Evolutionary conservation across 2,329 filamentous ascomycete genomes (phyloP), one percentile per base, ranked within the genome.

Genomic region (Aspergillus hiratsukae): DNA sequence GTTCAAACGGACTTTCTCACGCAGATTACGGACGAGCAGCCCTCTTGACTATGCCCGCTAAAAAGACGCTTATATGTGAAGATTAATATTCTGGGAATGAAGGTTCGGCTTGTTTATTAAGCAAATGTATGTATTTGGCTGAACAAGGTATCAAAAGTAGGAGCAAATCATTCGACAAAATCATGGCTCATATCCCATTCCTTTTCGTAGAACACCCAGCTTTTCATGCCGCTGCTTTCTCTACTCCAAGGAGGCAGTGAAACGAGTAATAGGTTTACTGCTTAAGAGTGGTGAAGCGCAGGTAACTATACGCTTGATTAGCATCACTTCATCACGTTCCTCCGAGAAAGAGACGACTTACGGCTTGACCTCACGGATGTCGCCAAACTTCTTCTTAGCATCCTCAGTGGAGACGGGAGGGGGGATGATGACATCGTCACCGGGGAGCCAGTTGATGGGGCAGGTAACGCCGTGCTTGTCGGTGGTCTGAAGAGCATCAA

Each of bases 371-470:
- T 83, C 79, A 63, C 78, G 76, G 27, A 87, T 77, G 49, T 93
- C 82, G 60, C 90, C 90, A 83, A 96, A 96, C 70, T 96, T 86
- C 78, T 89, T 87, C 83, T 88, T 87, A 70, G 91, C 92, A 78
- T 95, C 87, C 74, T 90, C 88, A 61, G 90, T 92, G 73, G 85
- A 88, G 72, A 97, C 86, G 59, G 81, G 82, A 48, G 91, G 90
- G 71, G 91, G 90, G 61, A 97, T 90, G 70, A 97, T 96, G 67
- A 96, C 92, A 73, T 97, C 91, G 70, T 96, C 88, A 52, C 92
- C 91, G 43, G 87, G 87, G 49, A 87, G 81, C 91, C 91, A 96
- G 82, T 96, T 89, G 77, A 96, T 93, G 53, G 91, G 91, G 58
- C 90, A 94, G 65, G 89, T 91, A 73, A 96, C 80, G 67, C 88